phyloP scores from a whole-genome alignment of 306 rosid genomes.

The Astragalus glycyphyllos region DNA sequence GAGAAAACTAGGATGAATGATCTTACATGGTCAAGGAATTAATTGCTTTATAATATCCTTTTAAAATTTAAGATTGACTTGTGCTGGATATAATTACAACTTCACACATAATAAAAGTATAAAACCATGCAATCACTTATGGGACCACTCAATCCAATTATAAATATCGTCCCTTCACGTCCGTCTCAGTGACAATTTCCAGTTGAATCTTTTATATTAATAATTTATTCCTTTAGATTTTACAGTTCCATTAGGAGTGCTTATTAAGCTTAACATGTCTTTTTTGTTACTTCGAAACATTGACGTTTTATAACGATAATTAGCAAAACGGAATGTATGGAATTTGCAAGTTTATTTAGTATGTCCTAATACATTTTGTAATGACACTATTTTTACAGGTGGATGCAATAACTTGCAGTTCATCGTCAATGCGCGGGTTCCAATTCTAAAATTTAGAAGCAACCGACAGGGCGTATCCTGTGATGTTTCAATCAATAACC shows the following conservation, averaged over 20 bases:
- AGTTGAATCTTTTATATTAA: constrained; percentile 13
- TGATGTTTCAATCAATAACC: constrained; percentile 88
- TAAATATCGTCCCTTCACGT: background rate
- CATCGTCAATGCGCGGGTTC: constrained; percentile 77
- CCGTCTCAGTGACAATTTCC: constrained; percentile 8
- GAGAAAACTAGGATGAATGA: no score
- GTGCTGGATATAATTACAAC: constrained; percentile 17
- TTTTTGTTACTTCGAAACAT: constrained; percentile 16
- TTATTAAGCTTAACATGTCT: constrained; percentile 25
- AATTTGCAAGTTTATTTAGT: constrained; percentile 38
- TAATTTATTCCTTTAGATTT: constrained; percentile 7
- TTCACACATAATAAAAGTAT: constrained; percentile 6
- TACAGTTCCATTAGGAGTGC: constrained; percentile 18
- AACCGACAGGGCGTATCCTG: constrained; percentile 66
- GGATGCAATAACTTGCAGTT: constrained; percentile 60
- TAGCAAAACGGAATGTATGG: constrained; percentile 16
- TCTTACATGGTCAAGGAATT: constrained; percentile 19
- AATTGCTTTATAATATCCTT: constrained; percentile 17
- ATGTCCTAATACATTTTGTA: constrained; percentile 35
- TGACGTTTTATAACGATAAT: constrained; percentile 7
- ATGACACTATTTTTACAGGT: constrained; percentile 59
- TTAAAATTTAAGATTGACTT: constrained; percentile 16
- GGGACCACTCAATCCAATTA: constrained; percentile 15
- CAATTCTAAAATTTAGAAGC: constrained; percentile 74
- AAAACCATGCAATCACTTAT: constrained; percentile 29